Conservation (phyloP, 148 eudicot species). For the Vaccinium corymbosum region DNA sequence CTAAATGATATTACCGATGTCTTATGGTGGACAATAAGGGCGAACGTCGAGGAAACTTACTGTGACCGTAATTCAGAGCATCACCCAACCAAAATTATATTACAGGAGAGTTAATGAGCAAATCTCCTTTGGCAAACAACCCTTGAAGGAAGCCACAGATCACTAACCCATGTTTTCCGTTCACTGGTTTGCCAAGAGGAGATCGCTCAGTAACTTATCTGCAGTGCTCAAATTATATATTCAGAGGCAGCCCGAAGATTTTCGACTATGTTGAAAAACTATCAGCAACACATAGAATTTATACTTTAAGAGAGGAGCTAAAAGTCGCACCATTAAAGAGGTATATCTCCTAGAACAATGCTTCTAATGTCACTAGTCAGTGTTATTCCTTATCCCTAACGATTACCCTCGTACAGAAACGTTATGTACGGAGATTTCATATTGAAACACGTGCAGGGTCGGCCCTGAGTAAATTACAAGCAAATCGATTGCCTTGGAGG, state of each 20-base stretch:
- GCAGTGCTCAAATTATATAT: background rate
- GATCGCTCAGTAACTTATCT: constrained; percentile 7
- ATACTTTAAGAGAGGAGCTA: background rate
- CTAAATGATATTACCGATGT: background rate
- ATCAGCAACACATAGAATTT: background rate
- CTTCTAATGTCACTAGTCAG: background rate
- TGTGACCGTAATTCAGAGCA: background rate
- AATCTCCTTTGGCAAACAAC: constrained; percentile 19
- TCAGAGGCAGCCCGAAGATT: no score
- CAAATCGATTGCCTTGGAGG: no score
- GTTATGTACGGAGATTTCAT: constrained; percentile 2
- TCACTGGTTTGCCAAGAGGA: constrained; percentile 9
- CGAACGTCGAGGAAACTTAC: background rate
- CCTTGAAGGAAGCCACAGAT: background rate
- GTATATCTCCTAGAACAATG: constrained; percentile 8
- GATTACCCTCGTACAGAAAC: background rate
- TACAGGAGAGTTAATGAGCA: constrained; percentile 12
- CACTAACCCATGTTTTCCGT: background rate
- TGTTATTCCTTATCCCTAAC: constrained; percentile 9
- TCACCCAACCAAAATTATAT: background rate
- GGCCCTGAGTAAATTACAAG: background rate
- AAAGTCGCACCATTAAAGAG: background rate
- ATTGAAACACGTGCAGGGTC: background rate
- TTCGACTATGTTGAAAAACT: background rate
- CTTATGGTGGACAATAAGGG: background rate